Percentiles rank a stretch among this genome's conserved stretches.
Conservation (phyloP, 2,329 filamentous ascomycete species). For the Septoria petroselini region DNA sequence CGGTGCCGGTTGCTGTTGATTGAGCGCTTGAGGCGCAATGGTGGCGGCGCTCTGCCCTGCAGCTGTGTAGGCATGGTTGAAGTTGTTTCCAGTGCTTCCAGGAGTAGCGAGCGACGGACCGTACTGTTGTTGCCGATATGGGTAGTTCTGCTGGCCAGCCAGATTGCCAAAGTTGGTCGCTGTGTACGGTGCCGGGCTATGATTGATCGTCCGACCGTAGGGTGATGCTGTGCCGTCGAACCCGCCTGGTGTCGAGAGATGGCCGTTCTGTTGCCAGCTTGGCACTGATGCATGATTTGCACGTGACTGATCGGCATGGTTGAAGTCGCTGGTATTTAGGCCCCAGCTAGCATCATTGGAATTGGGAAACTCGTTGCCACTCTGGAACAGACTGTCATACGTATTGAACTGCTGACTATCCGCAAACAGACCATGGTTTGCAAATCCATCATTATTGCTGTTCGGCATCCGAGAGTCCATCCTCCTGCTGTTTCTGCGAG, state of each 20-base stretch:
- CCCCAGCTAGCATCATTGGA: constrained; percentile 36
- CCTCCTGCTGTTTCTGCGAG: constrained; percentile 1
- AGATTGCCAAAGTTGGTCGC: constrained; percentile 29
- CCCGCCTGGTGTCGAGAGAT: constrained; percentile 23
- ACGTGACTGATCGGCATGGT: constrained; percentile 31
- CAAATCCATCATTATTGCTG: constrained; percentile 29
- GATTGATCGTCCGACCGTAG: constrained; percentile 29
- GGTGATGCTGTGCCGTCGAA: constrained; percentile 25
- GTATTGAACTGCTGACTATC: constrained; percentile 33
- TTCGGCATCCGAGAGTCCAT: constrained; percentile 12
- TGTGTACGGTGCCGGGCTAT: constrained; percentile 32
- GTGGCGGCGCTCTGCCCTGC: constrained; percentile 25
- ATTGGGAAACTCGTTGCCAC: constrained; percentile 29
- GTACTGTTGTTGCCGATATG: constrained; percentile 30
- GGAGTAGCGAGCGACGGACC: constrained; percentile 24
- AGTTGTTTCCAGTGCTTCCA: constrained; percentile 21
- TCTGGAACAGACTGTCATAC: constrained; percentile 34
- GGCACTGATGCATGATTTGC: constrained; percentile 21
- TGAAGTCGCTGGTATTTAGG: constrained; percentile 33
- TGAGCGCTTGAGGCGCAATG: constrained; percentile 36
- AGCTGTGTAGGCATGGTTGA: constrained; percentile 23
- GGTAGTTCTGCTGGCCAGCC: constrained; percentile 23
- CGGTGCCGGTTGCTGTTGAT: constrained; percentile 20
- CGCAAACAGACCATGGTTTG: constrained; percentile 32
- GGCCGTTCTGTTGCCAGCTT: constrained; percentile 32